Evolutionary conservation across 2,329 filamentous ascomycete species (phyloP).

Genomic region (Stemphylium beticola): DNA sequence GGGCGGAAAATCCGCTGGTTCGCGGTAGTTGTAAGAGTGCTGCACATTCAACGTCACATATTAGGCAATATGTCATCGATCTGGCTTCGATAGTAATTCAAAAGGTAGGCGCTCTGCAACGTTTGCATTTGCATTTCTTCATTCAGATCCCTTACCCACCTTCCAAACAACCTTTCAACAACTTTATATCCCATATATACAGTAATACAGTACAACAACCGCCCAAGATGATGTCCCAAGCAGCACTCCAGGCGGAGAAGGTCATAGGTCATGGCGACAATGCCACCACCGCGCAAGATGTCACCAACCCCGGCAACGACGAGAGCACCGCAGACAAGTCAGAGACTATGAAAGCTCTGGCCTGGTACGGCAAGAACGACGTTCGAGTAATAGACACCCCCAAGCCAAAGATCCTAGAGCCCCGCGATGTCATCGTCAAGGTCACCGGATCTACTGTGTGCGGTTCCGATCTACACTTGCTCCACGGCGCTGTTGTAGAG

Average conservation of each 20-base stretch:
- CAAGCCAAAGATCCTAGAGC: conserved; percentile 75
- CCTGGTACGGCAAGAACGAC: conserved; percentile 82
- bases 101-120: conserved; percentile 17
- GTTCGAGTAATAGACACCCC: conserved; percentile 74
- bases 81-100: conserved; percentile 15
- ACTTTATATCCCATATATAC: neutral
- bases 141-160: neutral
- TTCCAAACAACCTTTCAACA: neutral
- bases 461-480: conserved; percentile 66
- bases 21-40: conserved; percentile 27
- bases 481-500: conserved; percentile 57
- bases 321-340: conserved; percentile 52
- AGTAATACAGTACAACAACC: conserved; percentile 10
- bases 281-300: conserved; percentile 70
- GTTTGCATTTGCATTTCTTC: neutral
- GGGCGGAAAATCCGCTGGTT: conserved; percentile 21
- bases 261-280: conserved; percentile 71
- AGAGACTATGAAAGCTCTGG: conserved; percentile 78
- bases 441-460: conserved; percentile 72
- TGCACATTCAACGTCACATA: conserved; percentile 19
- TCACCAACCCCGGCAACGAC: conserved; percentile 64
- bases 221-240: conserved; percentile 52
- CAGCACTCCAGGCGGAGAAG: conserved; percentile 71
- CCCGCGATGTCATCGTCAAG: conserved; percentile 78
- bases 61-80: conserved; percentile 33